Percentiles rank a stretch among this genome's conserved stretches.
phyloP scores from a whole-genome alignment of 371 early-diverging fungal genomes.

The Massospora cicadina region DNA sequence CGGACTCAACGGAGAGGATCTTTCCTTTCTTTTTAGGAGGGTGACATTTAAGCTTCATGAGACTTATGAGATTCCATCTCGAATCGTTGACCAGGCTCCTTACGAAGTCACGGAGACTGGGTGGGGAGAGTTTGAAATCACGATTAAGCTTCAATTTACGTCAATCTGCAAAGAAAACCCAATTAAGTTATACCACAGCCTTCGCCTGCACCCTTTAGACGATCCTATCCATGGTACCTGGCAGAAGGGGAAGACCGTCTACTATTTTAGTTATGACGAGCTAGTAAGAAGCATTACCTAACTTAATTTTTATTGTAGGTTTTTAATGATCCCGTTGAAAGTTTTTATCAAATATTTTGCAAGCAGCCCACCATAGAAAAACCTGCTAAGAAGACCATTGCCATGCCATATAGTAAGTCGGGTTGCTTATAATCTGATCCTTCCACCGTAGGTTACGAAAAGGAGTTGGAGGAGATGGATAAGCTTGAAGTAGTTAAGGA shows the following conservation, averaged over 20 bases:
- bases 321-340: conserved; percentile 75
- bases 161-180: conserved; percentile 60
- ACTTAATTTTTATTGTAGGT: conserved; percentile 23
- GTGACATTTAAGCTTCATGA: conserved; percentile 94
- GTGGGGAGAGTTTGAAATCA: conserved; percentile 98
- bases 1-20: conserved; percentile 71
- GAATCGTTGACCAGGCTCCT: conserved; percentile 65
- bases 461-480: conserved; percentile 20
- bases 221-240: conserved; percentile 35
- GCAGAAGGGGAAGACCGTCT: conserved; percentile 58
- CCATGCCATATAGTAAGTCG: conserved; percentile 22
- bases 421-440: not conserved
- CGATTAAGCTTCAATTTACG: conserved; percentile 75
- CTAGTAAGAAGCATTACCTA: conserved; percentile 29
- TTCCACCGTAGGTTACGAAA: conserved; percentile 13
- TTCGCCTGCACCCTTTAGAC: conserved; percentile 60
- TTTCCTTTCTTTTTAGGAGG: conserved; percentile 65
- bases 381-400: conserved; percentile 25
- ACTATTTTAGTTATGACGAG: conserved; percentile 62
- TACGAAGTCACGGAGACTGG: conserved; percentile 90
- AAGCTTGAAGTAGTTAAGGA: conserved; percentile 15
- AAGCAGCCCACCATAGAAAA: conserved; percentile 28
- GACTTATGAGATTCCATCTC: conserved; percentile 67
- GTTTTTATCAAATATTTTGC: conserved; percentile 45
- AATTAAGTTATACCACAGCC: conserved; percentile 61